These are phyloP conservation scores for Auricularia heimuer DNA, from an alignment of 768 basidiomycete species.

Conservation along the genomic window DNA sequence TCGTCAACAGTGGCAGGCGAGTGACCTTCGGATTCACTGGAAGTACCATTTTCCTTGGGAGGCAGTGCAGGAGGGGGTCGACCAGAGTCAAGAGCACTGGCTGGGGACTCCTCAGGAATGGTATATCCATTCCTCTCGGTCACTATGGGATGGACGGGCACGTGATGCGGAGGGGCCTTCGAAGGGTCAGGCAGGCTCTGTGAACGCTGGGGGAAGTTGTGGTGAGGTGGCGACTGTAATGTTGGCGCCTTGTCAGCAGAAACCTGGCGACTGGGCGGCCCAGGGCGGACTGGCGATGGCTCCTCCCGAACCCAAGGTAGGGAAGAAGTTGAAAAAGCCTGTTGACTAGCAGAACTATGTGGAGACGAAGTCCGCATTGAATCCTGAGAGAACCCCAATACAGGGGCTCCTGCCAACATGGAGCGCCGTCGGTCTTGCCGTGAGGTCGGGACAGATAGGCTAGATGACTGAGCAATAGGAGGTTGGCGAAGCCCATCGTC, in stretches of 20 bases:
- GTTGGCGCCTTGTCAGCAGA: neutral
- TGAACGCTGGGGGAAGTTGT: neutral
- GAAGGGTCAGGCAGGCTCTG: neutral
- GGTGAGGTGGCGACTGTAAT: neutral
- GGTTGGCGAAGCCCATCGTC: neutral
- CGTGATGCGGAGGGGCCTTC: neutral
- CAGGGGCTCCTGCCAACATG: neutral
- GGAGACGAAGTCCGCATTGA: neutral
- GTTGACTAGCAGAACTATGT: neutral
- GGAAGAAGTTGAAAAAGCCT: neutral
- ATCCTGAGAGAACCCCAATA: neutral
- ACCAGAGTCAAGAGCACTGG: neutral
- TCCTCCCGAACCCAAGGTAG: neutral
- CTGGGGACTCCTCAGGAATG: neutral
- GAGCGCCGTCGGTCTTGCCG: slow-evolving; percentile 1
- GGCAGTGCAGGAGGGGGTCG: neutral
- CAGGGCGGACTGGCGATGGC: neutral
- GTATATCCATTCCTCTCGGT: neutral
- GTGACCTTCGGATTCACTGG: neutral
- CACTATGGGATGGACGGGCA: neutral
- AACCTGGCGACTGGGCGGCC: neutral
- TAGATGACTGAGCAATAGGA: neutral
- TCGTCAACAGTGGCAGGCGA: neutral
- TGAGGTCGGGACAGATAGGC: neutral
- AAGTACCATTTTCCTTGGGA: neutral